A percentile compares a stretch with the other conserved stretches of the same genome.
These are phyloP conservation scores for Mallotus repandus DNA, from an alignment of 441 rosid genomes.

Conservation along the genomic window DNA sequence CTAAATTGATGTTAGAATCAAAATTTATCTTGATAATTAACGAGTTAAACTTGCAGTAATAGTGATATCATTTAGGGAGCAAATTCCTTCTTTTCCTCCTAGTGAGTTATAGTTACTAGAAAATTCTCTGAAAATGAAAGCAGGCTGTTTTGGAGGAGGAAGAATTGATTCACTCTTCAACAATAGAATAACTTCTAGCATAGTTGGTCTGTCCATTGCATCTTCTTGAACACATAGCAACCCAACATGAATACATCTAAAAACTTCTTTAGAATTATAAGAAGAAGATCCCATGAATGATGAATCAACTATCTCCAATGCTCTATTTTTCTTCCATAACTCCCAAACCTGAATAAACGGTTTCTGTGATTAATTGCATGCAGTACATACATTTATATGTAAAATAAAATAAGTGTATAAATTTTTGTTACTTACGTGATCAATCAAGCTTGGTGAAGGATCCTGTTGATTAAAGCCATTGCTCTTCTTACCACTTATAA, in stretches of 20 bases:
- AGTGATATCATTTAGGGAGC: slow-evolving; percentile 3
- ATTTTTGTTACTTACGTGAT: slow-evolving; percentile 27
- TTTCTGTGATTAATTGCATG: background rate
- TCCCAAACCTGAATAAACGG: slow-evolving; percentile 38
- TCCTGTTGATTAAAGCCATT: slow-evolving; percentile 13
- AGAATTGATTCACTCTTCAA: slow-evolving; percentile 24
- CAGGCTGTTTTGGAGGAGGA: slow-evolving; percentile 19
- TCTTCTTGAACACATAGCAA: slow-evolving; percentile 39
- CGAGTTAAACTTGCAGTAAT: background rate
- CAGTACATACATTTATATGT: background rate
- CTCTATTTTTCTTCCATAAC: slow-evolving; percentile 34
- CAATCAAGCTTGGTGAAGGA: slow-evolving; percentile 27
- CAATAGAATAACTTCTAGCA: slow-evolving; percentile 37
- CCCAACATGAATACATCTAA: slow-evolving; percentile 42
- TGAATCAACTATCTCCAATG: slow-evolving; percentile 30
- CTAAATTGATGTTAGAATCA: too few relatives aligned
- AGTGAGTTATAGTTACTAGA: background rate
- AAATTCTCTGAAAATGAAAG: slow-evolving; percentile 16
- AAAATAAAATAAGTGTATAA: background rate
- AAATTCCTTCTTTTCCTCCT: background rate
- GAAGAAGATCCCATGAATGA: slow-evolving; percentile 17
- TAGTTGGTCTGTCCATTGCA: slow-evolving; percentile 44
- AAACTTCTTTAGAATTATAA: slow-evolving; percentile 17
- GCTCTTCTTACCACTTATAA: slow-evolving; percentile 32
- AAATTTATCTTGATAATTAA: background rate